Percentiles rank a stretch among this genome's conserved stretches.
These are phyloP conservation scores for Aschersonia sp. DNA, from an alignment of 2,329 filamentous ascomycete genomes.

Conservation along the genomic window DNA sequence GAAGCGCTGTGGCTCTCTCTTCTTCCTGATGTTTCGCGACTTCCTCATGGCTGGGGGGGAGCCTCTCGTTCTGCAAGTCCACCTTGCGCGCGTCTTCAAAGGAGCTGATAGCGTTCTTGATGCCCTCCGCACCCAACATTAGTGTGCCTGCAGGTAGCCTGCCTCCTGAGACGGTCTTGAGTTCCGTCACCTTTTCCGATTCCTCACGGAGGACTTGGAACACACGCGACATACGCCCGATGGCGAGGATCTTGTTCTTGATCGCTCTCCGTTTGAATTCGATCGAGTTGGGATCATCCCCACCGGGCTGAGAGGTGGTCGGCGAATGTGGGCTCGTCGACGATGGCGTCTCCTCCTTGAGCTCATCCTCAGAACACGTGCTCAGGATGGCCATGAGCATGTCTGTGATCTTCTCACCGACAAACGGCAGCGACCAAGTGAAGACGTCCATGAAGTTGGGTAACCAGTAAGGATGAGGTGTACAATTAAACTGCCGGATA, in stretches of 20 bases:
- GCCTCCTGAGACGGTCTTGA: constrained; percentile 92
- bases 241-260: constrained; percentile 99
- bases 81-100: constrained; percentile 97
- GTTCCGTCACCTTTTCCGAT: constrained; percentile 88
- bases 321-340: constrained; percentile 43
- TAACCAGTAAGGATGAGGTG: constrained; percentile 96
- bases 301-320: constrained; percentile 29
- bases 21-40: constrained; percentile 71
- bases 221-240: constrained; percentile 87
- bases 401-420: constrained; percentile 97
- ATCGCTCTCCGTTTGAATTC: constrained; percentile 93
- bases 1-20: constrained; percentile 67
- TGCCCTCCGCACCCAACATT: constrained; percentile 95
- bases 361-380: constrained; percentile 97
- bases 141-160: constrained; percentile 87
- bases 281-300: constrained; percentile 64
- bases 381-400: constrained; percentile 98
- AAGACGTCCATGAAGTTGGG: constrained; percentile 99
- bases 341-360: constrained; percentile 74
- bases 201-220: constrained; percentile 98
- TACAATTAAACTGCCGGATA: constrained; percentile 99
- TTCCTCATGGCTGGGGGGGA: constrained; percentile 87
- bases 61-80: constrained; percentile 86
- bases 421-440: constrained; percentile 98
- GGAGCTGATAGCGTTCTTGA: constrained; percentile 93